Evolutionary conservation across 345 rosid species (phyloP).

Genomic region (Lepidium didymum): DNA sequence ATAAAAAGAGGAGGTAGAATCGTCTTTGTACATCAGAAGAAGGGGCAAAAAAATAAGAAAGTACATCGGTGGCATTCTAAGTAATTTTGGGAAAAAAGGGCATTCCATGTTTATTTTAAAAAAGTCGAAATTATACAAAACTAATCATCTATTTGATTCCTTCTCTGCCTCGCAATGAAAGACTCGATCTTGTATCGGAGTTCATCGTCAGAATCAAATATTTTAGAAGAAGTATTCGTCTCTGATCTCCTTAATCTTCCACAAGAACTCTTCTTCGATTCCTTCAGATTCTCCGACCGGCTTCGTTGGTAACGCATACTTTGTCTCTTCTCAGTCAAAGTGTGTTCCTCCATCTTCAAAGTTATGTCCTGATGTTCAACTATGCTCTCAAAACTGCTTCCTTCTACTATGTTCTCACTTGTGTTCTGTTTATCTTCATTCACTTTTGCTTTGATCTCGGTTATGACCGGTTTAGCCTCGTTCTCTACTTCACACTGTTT

Average conservation of each 20-base stretch:
- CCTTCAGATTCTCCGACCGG: slow-evolving; percentile 40
- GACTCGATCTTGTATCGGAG: slow-evolving; percentile 54
- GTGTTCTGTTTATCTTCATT: not conserved
- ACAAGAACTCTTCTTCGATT: slow-evolving; percentile 13
- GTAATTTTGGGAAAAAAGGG: too few relatives aligned
- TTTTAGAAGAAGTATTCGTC: slow-evolving; percentile 34
- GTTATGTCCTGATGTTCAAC: not conserved
- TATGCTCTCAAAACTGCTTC: not conserved
- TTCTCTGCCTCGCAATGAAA: slow-evolving; percentile 76
- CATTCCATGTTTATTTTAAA: not conserved
- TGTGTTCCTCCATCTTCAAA: not conserved
- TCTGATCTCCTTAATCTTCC: slow-evolving; percentile 35
- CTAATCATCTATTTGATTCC: slow-evolving; percentile 47
- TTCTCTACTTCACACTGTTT: slow-evolving; percentile 12
- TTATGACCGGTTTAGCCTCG: not conserved
- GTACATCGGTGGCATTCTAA: too few relatives aligned
- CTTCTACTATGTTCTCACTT: not conserved
- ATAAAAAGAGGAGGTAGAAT: too few relatives aligned
- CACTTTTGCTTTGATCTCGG: not conserved
- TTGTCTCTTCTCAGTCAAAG: not conserved
- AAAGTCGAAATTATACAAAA: slow-evolving; percentile 16
- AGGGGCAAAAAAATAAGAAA: too few relatives aligned
- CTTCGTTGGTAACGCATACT: slow-evolving; percentile 33
- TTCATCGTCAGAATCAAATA: slow-evolving; percentile 51
- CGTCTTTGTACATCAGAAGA: too few relatives aligned